Base-by-base conservation (phyloP, 2,329 filamentous ascomycete genomes). In the Pyrenophora teres region DNA sequence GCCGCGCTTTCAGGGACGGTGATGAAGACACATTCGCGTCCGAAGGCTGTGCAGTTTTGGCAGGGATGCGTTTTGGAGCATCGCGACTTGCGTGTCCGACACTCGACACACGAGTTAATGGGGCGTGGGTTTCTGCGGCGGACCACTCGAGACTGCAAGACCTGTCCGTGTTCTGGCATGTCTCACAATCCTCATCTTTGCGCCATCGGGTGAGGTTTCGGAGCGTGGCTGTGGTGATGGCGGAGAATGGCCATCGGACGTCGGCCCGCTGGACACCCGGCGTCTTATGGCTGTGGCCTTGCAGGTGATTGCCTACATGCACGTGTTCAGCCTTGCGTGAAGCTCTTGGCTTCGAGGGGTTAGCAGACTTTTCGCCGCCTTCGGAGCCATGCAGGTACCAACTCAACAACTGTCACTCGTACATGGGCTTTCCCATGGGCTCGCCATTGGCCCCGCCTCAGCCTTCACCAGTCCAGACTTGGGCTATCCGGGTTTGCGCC, bases 11-110 rank as follows among this genome's bases (percentile, higher is more conserved):
- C 71, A 44, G 71, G 69, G 12, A 73, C 69, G 18, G 69, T 73
- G 52, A 74, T 74, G 57, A 74, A 74, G 55, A 74, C 55, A 47
- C 71, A 74, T 51, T 74, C 70, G 56, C 71, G 57, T 27, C 71
- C 71, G 57, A 73, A 74, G 16, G 71, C 71, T 7, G 69, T 72
- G 62, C 71, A 74, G 50, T 73, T 74, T 54, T 74, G 70, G 54
- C 71, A 73, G 35, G 71, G 71, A 38, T 73, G 69, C 32, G 71
- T 74, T 54, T 74, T 74, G n/a, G 67, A 71, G 55, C 71, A 74
- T 51, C 70, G 64, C 51, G 66, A 70, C 54, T 74, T 74, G 30
- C 71, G 67, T 33, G 70, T 72, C 49, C 71, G 69, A 54, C 71
- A 74, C 52, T 74, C 71, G 52, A 74, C 68, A 53, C 71, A 74